Percentiles rank a stretch among this genome's conserved stretches.
Evolutionary conservation across 768 basidiomycete species (phyloP).

Genomic region (Boletus rufocinnamomeus): DNA sequence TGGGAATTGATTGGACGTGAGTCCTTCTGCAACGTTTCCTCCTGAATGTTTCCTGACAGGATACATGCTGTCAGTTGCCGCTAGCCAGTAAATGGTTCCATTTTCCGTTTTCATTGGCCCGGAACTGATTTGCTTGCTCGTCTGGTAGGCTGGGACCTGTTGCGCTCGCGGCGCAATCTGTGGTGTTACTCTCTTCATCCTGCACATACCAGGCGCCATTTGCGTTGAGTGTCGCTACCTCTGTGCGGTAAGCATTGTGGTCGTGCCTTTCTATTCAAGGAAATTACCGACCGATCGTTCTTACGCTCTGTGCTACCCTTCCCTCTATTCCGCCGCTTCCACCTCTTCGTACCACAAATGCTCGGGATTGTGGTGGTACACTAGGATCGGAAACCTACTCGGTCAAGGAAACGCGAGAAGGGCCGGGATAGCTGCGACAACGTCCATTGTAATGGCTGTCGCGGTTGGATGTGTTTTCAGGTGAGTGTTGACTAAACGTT

Average conservation of each 20-base stretch:
- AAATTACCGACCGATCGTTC: background rate
- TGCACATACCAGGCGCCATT: constrained; percentile 84
- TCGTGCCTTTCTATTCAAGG: background rate
- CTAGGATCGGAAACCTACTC: constrained; percentile 84
- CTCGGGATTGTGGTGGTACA: background rate
- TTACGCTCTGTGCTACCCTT: background rate
- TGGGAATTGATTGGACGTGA: constrained; percentile 79
- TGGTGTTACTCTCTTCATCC: constrained; percentile 74
- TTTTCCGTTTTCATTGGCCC: background rate
- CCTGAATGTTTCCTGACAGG: background rate
- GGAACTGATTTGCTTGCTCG: constrained; percentile 9
- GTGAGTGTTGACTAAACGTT: constrained; percentile 34
- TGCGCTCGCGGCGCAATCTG: constrained; percentile 84
- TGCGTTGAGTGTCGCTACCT: constrained; percentile 77
- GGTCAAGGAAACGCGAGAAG: constrained; percentile 77
- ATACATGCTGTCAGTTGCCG: constrained; percentile 42
- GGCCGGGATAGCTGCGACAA: constrained; percentile 66
- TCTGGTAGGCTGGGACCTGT: constrained; percentile 69
- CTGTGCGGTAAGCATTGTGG: constrained; percentile 64
- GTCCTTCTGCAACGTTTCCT: constrained; percentile 2
- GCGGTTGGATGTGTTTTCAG: constrained; percentile 66
- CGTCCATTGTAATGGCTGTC: constrained; percentile 67
- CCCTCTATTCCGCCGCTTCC: background rate
- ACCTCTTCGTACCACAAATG: background rate
- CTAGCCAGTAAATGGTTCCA: constrained; percentile 45